These are phyloP conservation scores for Russula vinacea DNA, from an alignment of 768 basidiomycete species.

Conservation along the genomic window DNA sequence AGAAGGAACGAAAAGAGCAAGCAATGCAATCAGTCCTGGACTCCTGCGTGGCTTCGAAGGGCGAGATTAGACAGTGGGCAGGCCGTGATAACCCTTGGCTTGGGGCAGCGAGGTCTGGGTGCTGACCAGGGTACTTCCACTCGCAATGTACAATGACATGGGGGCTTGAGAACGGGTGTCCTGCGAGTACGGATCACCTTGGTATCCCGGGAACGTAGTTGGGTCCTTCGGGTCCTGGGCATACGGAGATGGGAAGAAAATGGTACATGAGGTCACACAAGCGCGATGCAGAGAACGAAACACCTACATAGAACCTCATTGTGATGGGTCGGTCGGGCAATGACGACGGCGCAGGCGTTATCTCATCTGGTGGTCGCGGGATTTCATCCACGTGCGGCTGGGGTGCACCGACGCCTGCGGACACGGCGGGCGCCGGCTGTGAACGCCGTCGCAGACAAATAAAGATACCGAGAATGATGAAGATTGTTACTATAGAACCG, in stretches of 20 bases:
- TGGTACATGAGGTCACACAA: too few species aligned
- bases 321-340: neutral
- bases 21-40: neutral
- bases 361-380: neutral
- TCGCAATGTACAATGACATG: too few species aligned
- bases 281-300: too few species aligned
- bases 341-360: neutral
- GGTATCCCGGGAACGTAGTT: too few species aligned
- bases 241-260: too few species aligned
- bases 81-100: neutral
- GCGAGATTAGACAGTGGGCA: neutral
- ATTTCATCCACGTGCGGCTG: neutral
- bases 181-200: too few species aligned
- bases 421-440: neutral
- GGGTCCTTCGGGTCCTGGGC: too few species aligned
- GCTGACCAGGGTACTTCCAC: too few species aligned
- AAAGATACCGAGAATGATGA: neutral
- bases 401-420: neutral
- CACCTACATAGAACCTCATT: too few species aligned
- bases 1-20: too few species aligned
- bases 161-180: neutral
- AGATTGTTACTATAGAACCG: neutral
- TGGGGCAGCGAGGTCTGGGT: too few species aligned
- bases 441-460: neutral
- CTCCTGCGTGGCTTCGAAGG: neutral